phyloP scores from a whole-genome alignment of 2,329 filamentous ascomycete genomes.

The Aureobasidium zeae region DNA sequence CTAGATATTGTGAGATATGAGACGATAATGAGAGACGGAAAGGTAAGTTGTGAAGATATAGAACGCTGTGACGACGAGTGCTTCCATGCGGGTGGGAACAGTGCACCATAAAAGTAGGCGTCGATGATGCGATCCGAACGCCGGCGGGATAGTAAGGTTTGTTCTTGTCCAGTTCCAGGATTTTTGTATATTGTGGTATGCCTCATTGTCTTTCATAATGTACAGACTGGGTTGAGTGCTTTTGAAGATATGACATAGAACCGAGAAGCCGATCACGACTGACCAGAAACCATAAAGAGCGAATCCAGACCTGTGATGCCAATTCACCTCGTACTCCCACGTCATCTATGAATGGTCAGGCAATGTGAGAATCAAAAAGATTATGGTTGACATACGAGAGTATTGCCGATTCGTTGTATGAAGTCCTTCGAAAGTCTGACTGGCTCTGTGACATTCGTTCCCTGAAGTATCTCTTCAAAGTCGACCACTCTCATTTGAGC shows the following conservation, averaged over 20 bases:
- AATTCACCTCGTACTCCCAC: conserved; percentile 11
- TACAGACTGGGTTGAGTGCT: too few relatives aligned
- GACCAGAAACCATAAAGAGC: conserved; percentile 12
- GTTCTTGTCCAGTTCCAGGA: conserved; percentile 26
- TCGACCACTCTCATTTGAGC: background rate
- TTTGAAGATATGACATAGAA: background rate
- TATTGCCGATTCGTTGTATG: background rate
- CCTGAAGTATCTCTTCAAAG: background rate
- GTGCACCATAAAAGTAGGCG: conserved; percentile 36
- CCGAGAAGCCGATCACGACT: background rate
- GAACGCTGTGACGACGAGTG: conserved; percentile 36
- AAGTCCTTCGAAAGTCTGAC: background rate
- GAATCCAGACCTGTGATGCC: conserved; percentile 5
- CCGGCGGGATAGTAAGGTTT: conserved; percentile 36
- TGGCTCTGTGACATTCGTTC: background rate
- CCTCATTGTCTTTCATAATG: too few relatives aligned
- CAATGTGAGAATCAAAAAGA: too few relatives aligned
- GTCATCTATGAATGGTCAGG: background rate
- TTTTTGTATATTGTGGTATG: background rate
- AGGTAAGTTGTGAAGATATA: conserved; percentile 38
- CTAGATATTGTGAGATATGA: conserved; percentile 41
- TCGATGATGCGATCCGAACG: conserved; percentile 35
- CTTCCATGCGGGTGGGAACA: conserved; percentile 41
- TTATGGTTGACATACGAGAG: background rate
- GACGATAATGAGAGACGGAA: conserved; percentile 37